Evolutionary conservation across 2,329 filamentous ascomycete genomes (phyloP).

Genomic region (Beauveria medogensis): DNA sequence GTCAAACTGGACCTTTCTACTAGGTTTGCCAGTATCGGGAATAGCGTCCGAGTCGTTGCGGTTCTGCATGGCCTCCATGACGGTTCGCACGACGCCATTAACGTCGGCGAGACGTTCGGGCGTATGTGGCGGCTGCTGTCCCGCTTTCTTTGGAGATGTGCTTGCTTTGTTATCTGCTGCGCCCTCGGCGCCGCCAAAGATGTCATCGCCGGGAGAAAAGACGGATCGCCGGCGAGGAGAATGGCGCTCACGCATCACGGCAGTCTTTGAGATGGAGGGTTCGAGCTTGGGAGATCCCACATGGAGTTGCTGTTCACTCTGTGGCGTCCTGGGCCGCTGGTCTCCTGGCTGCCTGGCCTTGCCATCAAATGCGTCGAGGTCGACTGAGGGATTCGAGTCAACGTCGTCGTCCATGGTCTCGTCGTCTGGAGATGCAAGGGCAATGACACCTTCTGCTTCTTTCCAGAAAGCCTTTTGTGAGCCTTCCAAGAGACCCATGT

Average conservation of each 20-base stretch:
- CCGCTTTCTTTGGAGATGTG: constrained; percentile 26
- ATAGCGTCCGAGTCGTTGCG: constrained; percentile 35
- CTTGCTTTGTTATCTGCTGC: constrained; percentile 28
- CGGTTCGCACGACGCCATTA: constrained; percentile 47
- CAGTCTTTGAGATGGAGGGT: constrained; percentile 38
- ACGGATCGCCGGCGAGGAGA: constrained; percentile 50
- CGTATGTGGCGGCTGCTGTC: constrained; percentile 28
- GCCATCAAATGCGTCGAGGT: constrained; percentile 31
- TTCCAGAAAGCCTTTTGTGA: constrained; percentile 58
- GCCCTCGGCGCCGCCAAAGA: constrained; percentile 49
- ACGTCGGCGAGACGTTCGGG: constrained; percentile 33
- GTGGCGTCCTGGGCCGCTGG: constrained; percentile 34
- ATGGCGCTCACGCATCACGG: constrained; percentile 46
- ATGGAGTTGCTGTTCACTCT: constrained; percentile 35
- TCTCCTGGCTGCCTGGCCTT: constrained; percentile 40
- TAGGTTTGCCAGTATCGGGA: constrained; percentile 27
- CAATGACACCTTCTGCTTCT: constrained; percentile 81
- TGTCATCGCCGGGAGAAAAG: constrained; percentile 58
- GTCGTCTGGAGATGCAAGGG: constrained; percentile 66
- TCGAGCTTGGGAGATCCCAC: constrained; percentile 35
- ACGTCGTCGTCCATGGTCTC: constrained; percentile 30
- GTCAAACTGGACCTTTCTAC: constrained; percentile 56
- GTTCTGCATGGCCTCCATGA: constrained; percentile 57
- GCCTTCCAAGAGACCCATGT: constrained; percentile 57
- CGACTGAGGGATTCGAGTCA: constrained; percentile 29